A percentile compares a stretch with the other conserved stretches of the same genome.
phyloP scores from a whole-genome alignment of 257 asterid species.

The Gynochthodes officinalis region DNA sequence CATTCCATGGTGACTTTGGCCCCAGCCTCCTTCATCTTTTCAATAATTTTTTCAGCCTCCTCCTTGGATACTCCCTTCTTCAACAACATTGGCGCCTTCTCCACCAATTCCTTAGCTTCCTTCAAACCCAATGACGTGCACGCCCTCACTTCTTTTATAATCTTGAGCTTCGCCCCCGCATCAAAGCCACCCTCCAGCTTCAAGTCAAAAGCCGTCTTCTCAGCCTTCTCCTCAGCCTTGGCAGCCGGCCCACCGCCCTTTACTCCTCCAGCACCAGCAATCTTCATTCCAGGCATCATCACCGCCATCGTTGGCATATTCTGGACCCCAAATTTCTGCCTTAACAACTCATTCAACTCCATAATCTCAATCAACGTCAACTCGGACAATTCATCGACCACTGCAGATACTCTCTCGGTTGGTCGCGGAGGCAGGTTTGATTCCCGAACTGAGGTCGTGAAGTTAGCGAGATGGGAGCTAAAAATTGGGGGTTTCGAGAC shows the following conservation, averaged over 20 bases:
- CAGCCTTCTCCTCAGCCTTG: constrained; percentile 61
- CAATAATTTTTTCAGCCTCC: constrained; percentile 83
- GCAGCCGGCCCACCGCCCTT: constrained; percentile 50
- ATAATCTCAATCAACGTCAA: constrained; percentile 69
- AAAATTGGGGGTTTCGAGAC: constrained; percentile 23
- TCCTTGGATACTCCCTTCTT: constrained; percentile 93
- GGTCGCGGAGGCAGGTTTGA: constrained; percentile 33
- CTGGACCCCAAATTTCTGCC: constrained; percentile 60
- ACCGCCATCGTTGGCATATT: constrained; percentile 85
- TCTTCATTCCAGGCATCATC: constrained; percentile 84
- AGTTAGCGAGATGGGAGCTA: constrained; percentile 27
- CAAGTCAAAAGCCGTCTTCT: constrained; percentile 85
- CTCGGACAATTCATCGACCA: constrained; percentile 61
- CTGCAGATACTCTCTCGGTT: constrained; percentile 41
- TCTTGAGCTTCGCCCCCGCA: constrained; percentile 67
- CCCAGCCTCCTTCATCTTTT: constrained; percentile 77
- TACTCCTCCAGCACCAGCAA: constrained; percentile 47
- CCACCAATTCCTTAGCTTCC: constrained; percentile 95
- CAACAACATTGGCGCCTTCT: constrained; percentile 85
- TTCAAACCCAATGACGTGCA: constrained; percentile 85
- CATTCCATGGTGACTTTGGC: constrained; percentile 83
- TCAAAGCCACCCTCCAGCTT: constrained; percentile 90
- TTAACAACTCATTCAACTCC: constrained; percentile 56
- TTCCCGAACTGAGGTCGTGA: constrained; percentile 43
- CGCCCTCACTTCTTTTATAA: constrained; percentile 88